Evolutionary conservation across 257 asterid genomes (phyloP), one percentile per base, ranked within the genome.

Genomic region (Ophiorrhiza pumila): DNA sequence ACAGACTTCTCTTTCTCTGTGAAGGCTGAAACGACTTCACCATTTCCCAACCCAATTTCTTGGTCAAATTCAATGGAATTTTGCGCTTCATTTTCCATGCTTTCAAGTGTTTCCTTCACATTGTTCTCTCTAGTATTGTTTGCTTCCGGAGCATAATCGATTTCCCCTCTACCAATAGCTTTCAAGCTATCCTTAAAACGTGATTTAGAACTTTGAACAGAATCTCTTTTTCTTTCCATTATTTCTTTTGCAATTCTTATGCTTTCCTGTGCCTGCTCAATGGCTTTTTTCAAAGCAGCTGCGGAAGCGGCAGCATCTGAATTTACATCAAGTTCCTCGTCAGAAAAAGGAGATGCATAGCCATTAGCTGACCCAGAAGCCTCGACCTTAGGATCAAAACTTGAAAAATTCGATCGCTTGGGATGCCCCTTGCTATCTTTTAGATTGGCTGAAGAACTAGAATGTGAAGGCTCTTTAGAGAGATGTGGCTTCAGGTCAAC

Each of bases 211-310:
- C 76, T 78, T 74, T 52, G 84, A 69, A 47, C 52, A 73, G 87
- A 73, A 62, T 84, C 88, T 41, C 66, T 86, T 71, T 87, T 85
- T 81, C 85, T 87, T 71, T 91, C 97, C 98, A 88, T 89, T 35
- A 87, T 77, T 85, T 89, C 85, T 81, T 89, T 89, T 37, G 96
- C 96, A 46, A 89, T 72, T 81, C 96, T 84, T 82, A 93, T 91
- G 77, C 91, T 89, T 84, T 93, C 96, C 80, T 93, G 94, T 77
- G 97, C 98, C 81, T 89, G 90, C 77, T 89, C 94, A 42, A 93
- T 77, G 60, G 97, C 98, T 68, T 81, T 87, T 81, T 86, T 93
- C 85, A 91, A 80, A 65, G 92, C 91, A 76, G 93, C 90, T 70
- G 90, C 96, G 68, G 96, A 85, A 68, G 76, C 82, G 81, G 92